phyloP scores from a whole-genome alignment of 305 asterid species.

The Fraxinus xanthoxyloides region DNA sequence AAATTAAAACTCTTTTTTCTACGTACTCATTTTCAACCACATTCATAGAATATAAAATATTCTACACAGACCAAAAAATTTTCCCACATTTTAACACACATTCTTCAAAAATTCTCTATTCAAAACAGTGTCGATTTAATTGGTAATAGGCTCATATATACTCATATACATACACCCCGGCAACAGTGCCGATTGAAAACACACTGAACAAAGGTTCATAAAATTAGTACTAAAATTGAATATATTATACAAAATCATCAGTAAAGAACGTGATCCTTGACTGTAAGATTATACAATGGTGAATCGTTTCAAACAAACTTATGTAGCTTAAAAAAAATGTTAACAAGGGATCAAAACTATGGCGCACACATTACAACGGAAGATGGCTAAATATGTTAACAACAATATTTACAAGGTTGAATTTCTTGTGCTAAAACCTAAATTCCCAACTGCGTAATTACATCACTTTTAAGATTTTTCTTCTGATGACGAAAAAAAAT shows the following conservation, averaged over 20 bases:
- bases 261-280: not conserved
- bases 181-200: not conserved
- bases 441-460: slow-evolving; percentile 23
- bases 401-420: slow-evolving; percentile 26
- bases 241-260: slow-evolving; percentile 5
- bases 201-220: not conserved
- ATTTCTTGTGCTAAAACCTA: slow-evolving; percentile 19
- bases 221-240: not conserved
- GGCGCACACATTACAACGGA: slow-evolving; percentile 22
- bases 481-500: slow-evolving; percentile 10
- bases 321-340: not conserved
- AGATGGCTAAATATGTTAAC: slow-evolving; percentile 11
- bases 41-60: too few species aligned
- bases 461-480: slow-evolving; percentile 33
- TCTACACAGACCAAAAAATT: not conserved
- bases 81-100: not conserved
- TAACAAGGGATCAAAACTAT: not conserved
- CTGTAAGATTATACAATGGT: not conserved
- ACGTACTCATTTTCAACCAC: not conserved
- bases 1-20: not conserved
- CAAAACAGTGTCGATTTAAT: not conserved
- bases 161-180: not conserved
- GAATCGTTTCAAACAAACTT: not conserved
- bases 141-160: not conserved
- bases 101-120: not conserved